These are phyloP conservation scores for Chytriomyces hyalinus DNA, from an alignment of 192 early-diverging fungal genomes.

Conservation along the genomic window DNA sequence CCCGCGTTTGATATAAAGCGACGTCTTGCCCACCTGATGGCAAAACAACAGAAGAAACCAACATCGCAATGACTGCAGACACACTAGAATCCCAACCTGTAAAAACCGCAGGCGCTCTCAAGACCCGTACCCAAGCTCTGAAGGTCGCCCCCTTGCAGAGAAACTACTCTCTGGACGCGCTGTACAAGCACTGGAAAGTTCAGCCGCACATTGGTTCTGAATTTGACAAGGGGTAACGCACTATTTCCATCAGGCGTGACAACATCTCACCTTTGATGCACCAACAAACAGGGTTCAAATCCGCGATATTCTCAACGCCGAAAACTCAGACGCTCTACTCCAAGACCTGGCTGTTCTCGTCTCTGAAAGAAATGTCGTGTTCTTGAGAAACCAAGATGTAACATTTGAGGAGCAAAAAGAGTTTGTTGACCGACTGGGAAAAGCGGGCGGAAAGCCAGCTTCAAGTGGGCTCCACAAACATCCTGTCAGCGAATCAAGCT, in stretches of 20 bases:
- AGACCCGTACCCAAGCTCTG: not conserved
- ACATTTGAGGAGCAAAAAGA: slow-evolving; percentile 60
- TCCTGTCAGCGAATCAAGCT: slow-evolving; percentile 9
- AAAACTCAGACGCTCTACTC: slow-evolving; percentile 23
- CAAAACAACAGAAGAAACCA: no score
- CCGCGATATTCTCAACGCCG: slow-evolving; percentile 16
- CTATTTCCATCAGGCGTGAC: not conserved
- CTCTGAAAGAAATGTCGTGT: slow-evolving; percentile 71
- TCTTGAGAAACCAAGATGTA: slow-evolving; percentile 71
- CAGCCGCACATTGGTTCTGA: slow-evolving; percentile 32
- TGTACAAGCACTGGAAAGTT: slow-evolving; percentile 19
- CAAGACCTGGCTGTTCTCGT: slow-evolving; percentile 61
- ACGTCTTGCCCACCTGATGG: no score
- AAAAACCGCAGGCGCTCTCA: no score
- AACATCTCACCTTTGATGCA: not conserved
- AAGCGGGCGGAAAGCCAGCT: slow-evolving; percentile 12
- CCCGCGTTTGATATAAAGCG: no score
- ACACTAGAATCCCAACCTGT: no score
- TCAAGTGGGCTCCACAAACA: slow-evolving; percentile 19
- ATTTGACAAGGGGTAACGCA: slow-evolving; percentile 20
- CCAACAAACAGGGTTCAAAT: slow-evolving; percentile 24
- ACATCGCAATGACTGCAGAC: no score
- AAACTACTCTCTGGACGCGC: slow-evolving; percentile 15
- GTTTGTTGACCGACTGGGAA: slow-evolving; percentile 36
- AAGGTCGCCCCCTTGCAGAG: slow-evolving; percentile 1